A percentile compares a stretch with the other conserved stretches of the same genome.
These are phyloP conservation scores for Marchantia paleacea DNA, from an alignment of 225 moss, liverwort and hornwort species.

Conservation along the genomic window DNA sequence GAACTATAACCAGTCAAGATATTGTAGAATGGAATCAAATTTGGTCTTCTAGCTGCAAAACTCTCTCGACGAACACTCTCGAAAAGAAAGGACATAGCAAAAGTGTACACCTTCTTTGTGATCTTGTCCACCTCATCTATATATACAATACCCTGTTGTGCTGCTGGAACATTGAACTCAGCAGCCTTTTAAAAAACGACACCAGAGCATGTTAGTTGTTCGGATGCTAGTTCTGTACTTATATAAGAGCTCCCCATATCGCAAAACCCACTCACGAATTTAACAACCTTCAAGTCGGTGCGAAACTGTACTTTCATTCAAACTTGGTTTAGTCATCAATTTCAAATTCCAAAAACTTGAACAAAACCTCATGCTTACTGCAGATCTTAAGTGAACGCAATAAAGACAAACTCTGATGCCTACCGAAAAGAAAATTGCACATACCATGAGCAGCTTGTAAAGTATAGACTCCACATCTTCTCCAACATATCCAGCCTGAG, in stretches of 20 bases:
- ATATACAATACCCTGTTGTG: constrained; percentile 97
- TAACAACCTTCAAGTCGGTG: background rate
- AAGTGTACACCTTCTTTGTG: constrained; percentile 75
- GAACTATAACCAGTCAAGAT: background rate
- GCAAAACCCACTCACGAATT: constrained; percentile 11
- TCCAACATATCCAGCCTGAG: constrained; percentile 97
- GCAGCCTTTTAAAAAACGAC: constrained; percentile 56
- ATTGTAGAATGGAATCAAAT: background rate
- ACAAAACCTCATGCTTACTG: background rate
- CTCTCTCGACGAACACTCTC: background rate
- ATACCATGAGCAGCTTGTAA: constrained; percentile 92
- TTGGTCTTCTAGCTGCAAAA: background rate
- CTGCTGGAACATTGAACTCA: constrained; percentile 95
- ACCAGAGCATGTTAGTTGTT: background rate
- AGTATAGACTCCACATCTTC: constrained; percentile 99
- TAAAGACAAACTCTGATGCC: background rate
- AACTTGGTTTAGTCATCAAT: no score
- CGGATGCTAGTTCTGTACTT: background rate
- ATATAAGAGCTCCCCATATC: no score
- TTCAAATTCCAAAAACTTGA: background rate
- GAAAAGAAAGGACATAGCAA: background rate
- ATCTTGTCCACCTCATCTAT: constrained; percentile 99
- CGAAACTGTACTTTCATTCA: no score
- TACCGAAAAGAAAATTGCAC: background rate
- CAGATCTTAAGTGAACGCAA: background rate